These are phyloP conservation scores for Chlamydomonas schloesseri DNA, from an alignment of 139 green algal genomes.

Conservation along the genomic window DNA sequence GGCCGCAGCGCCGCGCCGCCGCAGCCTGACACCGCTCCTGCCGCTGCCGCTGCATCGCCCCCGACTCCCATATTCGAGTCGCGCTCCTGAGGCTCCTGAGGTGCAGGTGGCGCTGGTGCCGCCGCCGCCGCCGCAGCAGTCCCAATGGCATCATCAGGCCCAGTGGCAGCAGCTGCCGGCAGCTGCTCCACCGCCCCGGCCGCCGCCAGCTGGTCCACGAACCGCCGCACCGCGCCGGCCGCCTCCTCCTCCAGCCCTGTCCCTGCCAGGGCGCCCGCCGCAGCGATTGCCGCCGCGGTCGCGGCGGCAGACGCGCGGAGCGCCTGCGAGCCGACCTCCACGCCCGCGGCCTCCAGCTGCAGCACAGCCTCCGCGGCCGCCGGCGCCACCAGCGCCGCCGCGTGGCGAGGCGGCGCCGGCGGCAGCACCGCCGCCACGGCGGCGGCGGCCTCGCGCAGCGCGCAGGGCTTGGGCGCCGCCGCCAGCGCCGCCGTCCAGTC, in stretches of 20 bases:
- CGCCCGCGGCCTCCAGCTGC: conserved; percentile 2
- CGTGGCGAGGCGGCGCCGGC: conserved; percentile 40
- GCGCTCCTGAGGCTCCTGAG: neutral
- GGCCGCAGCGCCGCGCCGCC: neutral
- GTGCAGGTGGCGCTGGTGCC: neutral
- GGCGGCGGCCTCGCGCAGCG: conserved; percentile 51
- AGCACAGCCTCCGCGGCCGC: conserved; percentile 35
- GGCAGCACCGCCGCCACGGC: neutral
- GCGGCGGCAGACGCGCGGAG: neutral
- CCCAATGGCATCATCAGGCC: too few relatives aligned
- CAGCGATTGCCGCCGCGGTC: neutral
- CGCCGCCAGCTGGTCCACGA: neutral
- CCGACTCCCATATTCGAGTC: neutral
- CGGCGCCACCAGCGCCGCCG: conserved; percentile 51
- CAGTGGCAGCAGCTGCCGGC: too few relatives aligned
- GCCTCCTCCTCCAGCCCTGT: too few relatives aligned
- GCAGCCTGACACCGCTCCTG: too few relatives aligned
- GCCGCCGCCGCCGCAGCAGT: too few relatives aligned
- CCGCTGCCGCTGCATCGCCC: too few relatives aligned
- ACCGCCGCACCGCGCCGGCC: neutral
- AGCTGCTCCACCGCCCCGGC: neutral
- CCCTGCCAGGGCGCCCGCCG: neutral
- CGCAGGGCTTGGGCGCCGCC: conserved; percentile 64
- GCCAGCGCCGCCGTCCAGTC: conserved; percentile 69
- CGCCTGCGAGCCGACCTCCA: neutral